A percentile compares a stretch with the other conserved stretches of the same genome.
Conservation (phyloP, 352 stramenopile species). For the Globisporangium megalacanthum region DNA sequence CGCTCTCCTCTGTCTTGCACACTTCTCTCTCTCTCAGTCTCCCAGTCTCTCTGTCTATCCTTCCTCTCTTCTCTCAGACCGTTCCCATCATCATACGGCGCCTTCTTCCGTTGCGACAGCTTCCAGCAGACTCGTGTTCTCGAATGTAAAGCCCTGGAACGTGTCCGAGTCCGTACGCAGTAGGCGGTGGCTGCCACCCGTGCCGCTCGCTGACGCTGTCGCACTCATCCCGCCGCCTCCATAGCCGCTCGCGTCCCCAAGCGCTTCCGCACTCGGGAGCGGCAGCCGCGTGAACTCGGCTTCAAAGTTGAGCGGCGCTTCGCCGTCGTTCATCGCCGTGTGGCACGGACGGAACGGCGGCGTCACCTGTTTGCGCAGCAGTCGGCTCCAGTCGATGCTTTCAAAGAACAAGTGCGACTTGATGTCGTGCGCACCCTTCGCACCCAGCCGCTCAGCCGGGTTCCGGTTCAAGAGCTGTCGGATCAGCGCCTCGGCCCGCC, state of each 20-base stretch:
- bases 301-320: conserved; percentile 83
- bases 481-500: conserved; percentile 69
- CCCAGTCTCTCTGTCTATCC: not conserved
- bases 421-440: conserved; percentile 60
- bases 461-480: conserved; percentile 78
- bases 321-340: conserved; percentile 59
- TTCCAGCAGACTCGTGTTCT: conserved; percentile 65
- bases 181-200: not conserved
- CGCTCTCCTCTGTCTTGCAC: not conserved
- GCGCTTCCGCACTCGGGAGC: conserved; percentile 58
- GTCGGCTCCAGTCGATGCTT: conserved; percentile 59
- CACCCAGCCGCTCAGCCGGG: conserved; percentile 55
- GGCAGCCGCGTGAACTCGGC: conserved; percentile 81
- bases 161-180: conserved; percentile 58
- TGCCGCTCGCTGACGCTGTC: too few species aligned
- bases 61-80: not conserved
- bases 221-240: too few species aligned
- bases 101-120: conserved; percentile 20
- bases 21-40: not conserved
- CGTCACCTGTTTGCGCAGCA: conserved; percentile 52
- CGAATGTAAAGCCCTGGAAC: conserved; percentile 80
- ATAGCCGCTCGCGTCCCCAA: conserved; percentile 3
- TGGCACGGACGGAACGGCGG: conserved; percentile 76
- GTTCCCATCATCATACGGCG: not conserved
- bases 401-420: conserved; percentile 81